Evolutionary conservation across 139 green algal species (phyloP), one percentile per base, ranked within the genome.

Genomic region (Asterochloris erici): DNA sequence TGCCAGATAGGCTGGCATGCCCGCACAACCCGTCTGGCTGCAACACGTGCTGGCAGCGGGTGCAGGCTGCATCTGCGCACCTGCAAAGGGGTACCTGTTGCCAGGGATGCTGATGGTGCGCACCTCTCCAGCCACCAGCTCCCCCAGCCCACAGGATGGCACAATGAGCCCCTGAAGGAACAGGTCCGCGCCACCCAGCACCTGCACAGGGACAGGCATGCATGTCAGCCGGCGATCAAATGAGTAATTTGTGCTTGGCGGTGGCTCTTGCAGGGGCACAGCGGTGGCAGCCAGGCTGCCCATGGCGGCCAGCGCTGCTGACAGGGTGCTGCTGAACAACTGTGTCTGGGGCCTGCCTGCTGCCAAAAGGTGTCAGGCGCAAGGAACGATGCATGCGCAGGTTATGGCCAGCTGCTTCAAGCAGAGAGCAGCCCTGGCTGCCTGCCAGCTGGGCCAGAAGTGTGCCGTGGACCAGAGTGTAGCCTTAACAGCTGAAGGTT

Each of bases 81-180:
- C 27, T 10, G 84, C 84, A 82, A 87, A 87, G 0, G 84, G 76
- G 77, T 68, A 85, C 9, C 54, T 16, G 63, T 83, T 81, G 17
- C 74, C 62, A 19, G 76, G 75, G 64, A 85, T 78, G 29, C 29
- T 28, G 26, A 82, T 62, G 10, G 60, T 23, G 28, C 70, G 68
- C 14, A 85, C 62, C 15, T 83, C 75, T 11, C 81, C 84, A 27
- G 62, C 23, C 0, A 27, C 23, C 63, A 87, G 81, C 24, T 63
- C 12, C 16, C 79, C 74, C 28, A 85, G 81, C 11, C 84, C 81
- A 13, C 60, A 27, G 15, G 68, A 17, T 73, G 84, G 77, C 14
- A 83, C 81, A 23, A 87, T 85, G 21, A 85, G 28, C 24, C 84
- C 84, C n/a, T 84, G 79, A 14, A 87, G 77, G 26, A 87, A 87